A percentile compares a stretch with the other conserved stretches of the same genome.
These are phyloP conservation scores for Colletotrichum navitas DNA, from an alignment of 2,329 filamentous ascomycete species.

Conservation along the genomic window DNA sequence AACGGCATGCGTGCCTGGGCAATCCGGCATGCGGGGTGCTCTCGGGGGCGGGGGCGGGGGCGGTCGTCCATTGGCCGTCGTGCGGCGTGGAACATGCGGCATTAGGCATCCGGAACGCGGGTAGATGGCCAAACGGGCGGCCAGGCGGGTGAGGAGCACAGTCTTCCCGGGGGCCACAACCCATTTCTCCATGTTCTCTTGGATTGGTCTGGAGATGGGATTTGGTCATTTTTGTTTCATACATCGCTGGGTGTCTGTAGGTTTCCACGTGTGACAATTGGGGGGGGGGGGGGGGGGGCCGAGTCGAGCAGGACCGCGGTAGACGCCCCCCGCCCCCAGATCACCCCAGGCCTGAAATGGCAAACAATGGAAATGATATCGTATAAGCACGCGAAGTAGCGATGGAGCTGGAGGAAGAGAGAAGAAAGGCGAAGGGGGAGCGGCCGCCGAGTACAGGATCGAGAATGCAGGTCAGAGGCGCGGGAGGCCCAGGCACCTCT, in stretches of 20 bases:
- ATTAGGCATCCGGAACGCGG: constrained; percentile 9
- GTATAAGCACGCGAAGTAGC: background rate
- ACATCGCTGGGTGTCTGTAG: background rate
- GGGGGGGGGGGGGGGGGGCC: no score
- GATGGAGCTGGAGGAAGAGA: background rate
- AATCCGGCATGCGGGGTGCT: constrained; percentile 1
- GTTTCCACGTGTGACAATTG: background rate
- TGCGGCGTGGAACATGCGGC: constrained; percentile 12
- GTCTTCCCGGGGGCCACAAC: background rate
- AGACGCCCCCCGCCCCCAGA: background rate
- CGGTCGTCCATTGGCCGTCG: constrained; percentile 5
- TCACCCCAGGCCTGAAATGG: background rate
- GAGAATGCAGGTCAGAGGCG: constrained; percentile 33
- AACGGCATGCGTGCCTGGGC: constrained; percentile 10
- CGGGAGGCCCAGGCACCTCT: constrained; percentile 11
- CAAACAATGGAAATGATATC: background rate
- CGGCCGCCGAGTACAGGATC: constrained; percentile 31
- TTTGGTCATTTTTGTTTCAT: background rate
- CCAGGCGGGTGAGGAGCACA: background rate
- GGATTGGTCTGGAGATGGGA: background rate
- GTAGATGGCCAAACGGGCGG: constrained; percentile 22
- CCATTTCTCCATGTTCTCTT: background rate
- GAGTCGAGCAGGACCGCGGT: background rate
- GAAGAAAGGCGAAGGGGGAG: background rate
- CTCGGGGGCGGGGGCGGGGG: background rate